Evolutionary conservation across 2,329 filamentous ascomycete genomes (phyloP).

Genomic region (Aspergillus jensenii): DNA sequence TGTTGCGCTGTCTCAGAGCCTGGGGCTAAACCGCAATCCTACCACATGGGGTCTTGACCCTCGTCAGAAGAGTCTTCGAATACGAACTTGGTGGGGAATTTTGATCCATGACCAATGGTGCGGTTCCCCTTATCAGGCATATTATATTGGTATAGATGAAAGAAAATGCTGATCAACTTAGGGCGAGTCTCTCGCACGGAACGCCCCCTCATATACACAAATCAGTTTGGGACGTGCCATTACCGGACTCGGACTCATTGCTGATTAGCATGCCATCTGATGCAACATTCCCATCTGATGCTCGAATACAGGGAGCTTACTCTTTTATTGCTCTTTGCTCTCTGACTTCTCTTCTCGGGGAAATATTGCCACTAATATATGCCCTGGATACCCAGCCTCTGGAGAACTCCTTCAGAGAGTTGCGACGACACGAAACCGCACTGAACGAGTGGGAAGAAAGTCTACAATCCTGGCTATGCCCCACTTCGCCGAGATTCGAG

Average conservation of each 20-base stretch:
- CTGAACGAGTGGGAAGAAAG: constrained; percentile 10
- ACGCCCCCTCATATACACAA: constrained; percentile 6
- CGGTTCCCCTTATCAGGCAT: not conserved
- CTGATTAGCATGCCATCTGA: not conserved
- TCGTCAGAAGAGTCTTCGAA: constrained; percentile 8
- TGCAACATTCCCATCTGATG: not conserved
- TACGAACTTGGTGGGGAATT: constrained; percentile 8
- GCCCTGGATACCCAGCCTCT: not conserved
- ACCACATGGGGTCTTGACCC: constrained; percentile 4
- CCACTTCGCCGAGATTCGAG: constrained; percentile 1
- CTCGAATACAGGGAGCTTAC: not conserved
- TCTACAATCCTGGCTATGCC: constrained; percentile 2
- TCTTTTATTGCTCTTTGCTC: constrained; percentile 7
- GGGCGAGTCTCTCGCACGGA: constrained; percentile 9
- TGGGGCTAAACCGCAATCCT: constrained; percentile 7
- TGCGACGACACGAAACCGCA: constrained; percentile 5
- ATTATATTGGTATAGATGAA: not conserved
- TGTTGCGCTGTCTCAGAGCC: constrained; percentile 3
- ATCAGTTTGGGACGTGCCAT: constrained; percentile 4
- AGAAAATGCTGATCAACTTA: not conserved
- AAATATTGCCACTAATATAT: constrained; percentile 6
- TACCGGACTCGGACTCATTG: constrained; percentile 2
- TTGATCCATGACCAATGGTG: constrained; percentile 10
- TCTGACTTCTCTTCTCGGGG: constrained; percentile 1
- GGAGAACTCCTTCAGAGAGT: not conserved